These are phyloP conservation scores for Cryoendolithus antarcticus DNA, from an alignment of 2,329 filamentous ascomycete genomes.

Conservation along the genomic window DNA sequence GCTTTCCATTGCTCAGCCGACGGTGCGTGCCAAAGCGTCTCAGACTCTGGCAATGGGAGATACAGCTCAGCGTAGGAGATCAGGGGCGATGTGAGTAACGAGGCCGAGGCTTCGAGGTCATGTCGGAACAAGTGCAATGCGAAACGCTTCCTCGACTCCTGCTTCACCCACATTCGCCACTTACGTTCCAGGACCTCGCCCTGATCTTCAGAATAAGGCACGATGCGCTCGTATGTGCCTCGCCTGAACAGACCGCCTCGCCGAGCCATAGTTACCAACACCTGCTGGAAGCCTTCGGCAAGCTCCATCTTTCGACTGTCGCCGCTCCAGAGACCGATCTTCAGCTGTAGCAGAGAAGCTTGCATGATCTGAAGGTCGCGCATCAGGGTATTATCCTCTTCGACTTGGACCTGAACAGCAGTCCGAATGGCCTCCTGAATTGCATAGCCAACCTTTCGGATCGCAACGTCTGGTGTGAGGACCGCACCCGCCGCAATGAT, in stretches of 20 bases:
- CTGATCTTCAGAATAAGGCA: conserved; percentile 42
- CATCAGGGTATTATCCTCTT: conserved; percentile 38
- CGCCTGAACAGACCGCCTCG: conserved; percentile 47
- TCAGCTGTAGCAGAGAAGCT: conserved; percentile 37
- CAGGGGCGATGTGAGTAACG: conserved; percentile 49
- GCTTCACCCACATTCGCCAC: conserved; percentile 52
- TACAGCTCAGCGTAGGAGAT: conserved; percentile 59
- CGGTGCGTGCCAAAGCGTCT: conserved; percentile 53
- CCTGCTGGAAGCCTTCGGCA: conserved; percentile 44
- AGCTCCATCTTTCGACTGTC: conserved; percentile 49
- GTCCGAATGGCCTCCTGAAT: conserved; percentile 37
- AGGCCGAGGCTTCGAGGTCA: conserved; percentile 57
- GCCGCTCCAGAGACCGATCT: conserved; percentile 47
- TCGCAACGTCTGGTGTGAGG: conserved; percentile 42
- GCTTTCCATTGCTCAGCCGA: conserved; percentile 53
- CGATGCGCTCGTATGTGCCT: conserved; percentile 30
- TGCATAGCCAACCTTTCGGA: conserved; percentile 48
- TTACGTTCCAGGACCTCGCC: conserved; percentile 48
- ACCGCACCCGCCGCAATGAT: conserved; percentile 50
- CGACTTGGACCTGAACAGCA: conserved; percentile 29
- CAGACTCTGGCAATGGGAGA: conserved; percentile 50
- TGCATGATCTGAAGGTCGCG: conserved; percentile 41
- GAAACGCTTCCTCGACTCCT: conserved; percentile 57
- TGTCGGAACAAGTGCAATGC: conserved; percentile 53
- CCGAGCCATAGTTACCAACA: conserved; percentile 41